These are phyloP conservation scores for Wallacemonas rigidus DNA, from an alignment of 208 protist species.

Conservation along the genomic window DNA sequence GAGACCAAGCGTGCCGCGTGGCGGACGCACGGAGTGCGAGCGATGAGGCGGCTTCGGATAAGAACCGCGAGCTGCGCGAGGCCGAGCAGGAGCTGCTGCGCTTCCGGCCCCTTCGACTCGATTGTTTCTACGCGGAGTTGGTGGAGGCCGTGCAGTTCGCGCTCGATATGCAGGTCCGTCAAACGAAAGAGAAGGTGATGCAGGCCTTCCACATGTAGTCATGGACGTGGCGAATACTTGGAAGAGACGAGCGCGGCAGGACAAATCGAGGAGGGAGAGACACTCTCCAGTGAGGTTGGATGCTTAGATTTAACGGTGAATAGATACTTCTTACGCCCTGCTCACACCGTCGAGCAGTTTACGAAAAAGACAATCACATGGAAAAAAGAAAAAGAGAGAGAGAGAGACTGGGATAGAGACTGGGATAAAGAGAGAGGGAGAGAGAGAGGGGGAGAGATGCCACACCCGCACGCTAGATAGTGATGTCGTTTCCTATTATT, in stretches of 20 bases:
- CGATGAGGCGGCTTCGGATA: not conserved
- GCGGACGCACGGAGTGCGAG: too few species aligned
- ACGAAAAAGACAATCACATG: too few species aligned
- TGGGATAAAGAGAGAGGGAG: not conserved
- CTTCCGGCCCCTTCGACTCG: slow-evolving; percentile 62
- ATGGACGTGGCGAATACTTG: not conserved
- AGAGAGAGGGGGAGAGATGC: not conserved
- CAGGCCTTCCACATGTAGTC: slow-evolving; percentile 51
- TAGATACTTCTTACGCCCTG: too few species aligned
- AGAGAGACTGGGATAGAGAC: too few species aligned
- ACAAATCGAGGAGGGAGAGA: not conserved
- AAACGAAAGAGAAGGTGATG: slow-evolving; percentile 44
- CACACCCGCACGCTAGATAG: not conserved
- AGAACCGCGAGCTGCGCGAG: slow-evolving; percentile 36
- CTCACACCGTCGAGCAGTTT: too few species aligned
- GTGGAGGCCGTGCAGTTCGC: slow-evolving; percentile 58
- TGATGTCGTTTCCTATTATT: not conserved
- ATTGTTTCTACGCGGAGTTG: slow-evolving; percentile 71
- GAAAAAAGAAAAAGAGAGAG: too few species aligned
- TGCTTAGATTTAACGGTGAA: too few species aligned
- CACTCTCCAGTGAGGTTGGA: too few species aligned
- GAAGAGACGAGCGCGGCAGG: not conserved
- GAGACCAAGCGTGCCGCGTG: not conserved
- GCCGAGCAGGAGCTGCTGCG: slow-evolving; percentile 44
- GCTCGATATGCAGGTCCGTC: slow-evolving; percentile 53